Base-by-base conservation (phyloP, 257 asterid species). In the Handroanthus guayacan region DNA sequence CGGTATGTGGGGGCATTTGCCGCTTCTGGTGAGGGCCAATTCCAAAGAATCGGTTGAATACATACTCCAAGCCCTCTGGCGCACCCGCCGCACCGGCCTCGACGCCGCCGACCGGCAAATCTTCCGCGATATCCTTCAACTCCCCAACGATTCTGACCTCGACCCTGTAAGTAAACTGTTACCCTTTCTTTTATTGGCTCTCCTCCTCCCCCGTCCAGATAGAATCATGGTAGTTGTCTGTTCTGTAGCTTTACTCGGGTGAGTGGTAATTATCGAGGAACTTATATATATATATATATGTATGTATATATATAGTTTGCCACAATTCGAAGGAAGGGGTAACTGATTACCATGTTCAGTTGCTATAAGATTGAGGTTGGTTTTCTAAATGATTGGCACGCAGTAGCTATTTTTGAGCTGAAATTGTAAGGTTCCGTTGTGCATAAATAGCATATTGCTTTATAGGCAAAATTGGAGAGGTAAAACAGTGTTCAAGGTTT, bases 1-100 rank as follows among this genome's bases (percentile, higher is more conserved):
- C 71, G 81, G 88, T 45, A 81, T 87, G 77, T 91, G 95, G 97
- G 81, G 84, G 58, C 93, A 87, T 74, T 79, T 91, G 82, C 91
- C 92, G 57, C 82, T 91, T n/a, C 79, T 91, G 71, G 84, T 86
- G 74, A 86, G 97, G 75, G 91, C 95, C n/a, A 87, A 80, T 79
- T 89, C 95, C 62, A 91, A 89, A 65, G 97, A 91, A 50, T 87
- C 94, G 18, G 91, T 91, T 17, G 97, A 91, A 45, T 91, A 91
- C 81, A 87, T 91, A 54, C 93, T 89, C 69, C 93, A 91, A 79
- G 93, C 89, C 39, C 92, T 91, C 62, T 91, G 95, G 97, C 87
- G 97, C 38, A 91, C 97, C 76, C 93, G 97, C 75, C 88, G 86
- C 83, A 87, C 97, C 17, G 93, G 97, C 60, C 91, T 89, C 50